A percentile compares a stretch with the other conserved stretches of the same genome.
These are phyloP conservation scores for Aspergillus jensenii DNA, from an alignment of 2,329 filamentous ascomycete species.

Conservation along the genomic window DNA sequence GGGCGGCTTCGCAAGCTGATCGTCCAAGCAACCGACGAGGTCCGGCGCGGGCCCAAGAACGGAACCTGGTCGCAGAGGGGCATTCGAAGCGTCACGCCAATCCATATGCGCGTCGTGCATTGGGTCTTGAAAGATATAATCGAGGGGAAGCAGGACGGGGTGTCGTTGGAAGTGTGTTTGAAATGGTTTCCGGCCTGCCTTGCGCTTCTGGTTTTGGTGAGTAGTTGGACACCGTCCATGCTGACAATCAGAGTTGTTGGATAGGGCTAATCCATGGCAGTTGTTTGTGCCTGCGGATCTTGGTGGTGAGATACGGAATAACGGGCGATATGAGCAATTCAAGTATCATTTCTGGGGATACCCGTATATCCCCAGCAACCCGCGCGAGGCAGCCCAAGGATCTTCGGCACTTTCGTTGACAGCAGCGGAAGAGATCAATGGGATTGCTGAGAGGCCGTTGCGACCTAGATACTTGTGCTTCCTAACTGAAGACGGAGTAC, in stretches of 20 bases:
- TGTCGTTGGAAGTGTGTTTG: not conserved
- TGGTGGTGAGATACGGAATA: not conserved
- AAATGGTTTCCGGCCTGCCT: not conserved
- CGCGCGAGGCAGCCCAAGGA: not conserved
- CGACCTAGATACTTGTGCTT: not conserved
- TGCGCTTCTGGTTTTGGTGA: not conserved
- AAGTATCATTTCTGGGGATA: conserved; percentile 1
- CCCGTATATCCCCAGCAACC: not conserved
- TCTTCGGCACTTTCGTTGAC: not conserved
- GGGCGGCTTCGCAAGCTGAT: not conserved
- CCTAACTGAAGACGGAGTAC: not conserved
- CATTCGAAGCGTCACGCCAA: not conserved
- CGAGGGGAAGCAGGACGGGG: not conserved
- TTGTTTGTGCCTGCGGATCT: not conserved
- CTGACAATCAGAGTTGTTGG: not conserved
- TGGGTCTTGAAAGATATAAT: not conserved
- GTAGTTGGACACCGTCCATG: not conserved
- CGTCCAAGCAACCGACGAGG: not conserved
- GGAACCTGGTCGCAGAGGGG: not conserved
- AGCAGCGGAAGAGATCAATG: not conserved
- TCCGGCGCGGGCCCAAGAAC: not conserved
- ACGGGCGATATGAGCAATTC: not conserved
- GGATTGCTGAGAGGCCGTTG: not conserved
- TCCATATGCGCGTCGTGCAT: not conserved
- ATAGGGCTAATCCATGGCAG: not conserved